A percentile compares a stretch with the other conserved stretches of the same genome.
These are phyloP conservation scores for Lasiosphaeria ovina DNA, from an alignment of 495 filamentous ascomycete species.

Conservation along the genomic window DNA sequence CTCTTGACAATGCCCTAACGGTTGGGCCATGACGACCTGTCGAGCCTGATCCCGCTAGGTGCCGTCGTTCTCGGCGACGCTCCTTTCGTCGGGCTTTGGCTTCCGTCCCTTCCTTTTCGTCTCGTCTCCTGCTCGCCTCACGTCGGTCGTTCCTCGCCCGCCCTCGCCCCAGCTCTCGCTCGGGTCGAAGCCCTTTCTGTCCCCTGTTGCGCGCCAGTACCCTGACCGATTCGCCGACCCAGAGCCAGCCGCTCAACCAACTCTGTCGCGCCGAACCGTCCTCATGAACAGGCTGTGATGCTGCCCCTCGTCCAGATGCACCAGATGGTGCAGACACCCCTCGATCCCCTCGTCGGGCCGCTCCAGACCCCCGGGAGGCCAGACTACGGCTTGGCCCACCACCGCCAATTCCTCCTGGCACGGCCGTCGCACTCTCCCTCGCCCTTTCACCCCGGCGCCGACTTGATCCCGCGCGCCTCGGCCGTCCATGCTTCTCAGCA, in stretches of 20 bases:
- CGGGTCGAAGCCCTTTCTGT: no score
- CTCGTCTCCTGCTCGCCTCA: neutral
- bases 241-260: neutral
- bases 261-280: neutral
- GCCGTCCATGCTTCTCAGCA: constrained; percentile 42
- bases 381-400: constrained; percentile 28
- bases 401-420: constrained; percentile 20
- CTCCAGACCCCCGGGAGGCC: constrained; percentile 31
- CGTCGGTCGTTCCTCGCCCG: neutral
- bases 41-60: constrained; percentile 10
- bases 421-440: constrained; percentile 20
- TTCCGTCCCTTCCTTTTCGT: neutral
- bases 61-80: constrained; percentile 10
- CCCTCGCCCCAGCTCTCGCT: neutral
- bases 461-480: constrained; percentile 34
- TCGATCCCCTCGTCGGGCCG: constrained; percentile 32
- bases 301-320: constrained; percentile 47
- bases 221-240: no score
- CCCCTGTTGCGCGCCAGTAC: no score
- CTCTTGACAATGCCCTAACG: constrained; percentile 37
- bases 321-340: constrained; percentile 46
- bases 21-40: constrained; percentile 37
- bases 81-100: constrained; percentile 15
- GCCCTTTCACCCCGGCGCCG: constrained; percentile 15
- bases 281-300: constrained; percentile 34